These are phyloP conservation scores for Incumbomyces lentus DNA, from an alignment of 2,329 filamentous ascomycete genomes.

Conservation along the genomic window DNA sequence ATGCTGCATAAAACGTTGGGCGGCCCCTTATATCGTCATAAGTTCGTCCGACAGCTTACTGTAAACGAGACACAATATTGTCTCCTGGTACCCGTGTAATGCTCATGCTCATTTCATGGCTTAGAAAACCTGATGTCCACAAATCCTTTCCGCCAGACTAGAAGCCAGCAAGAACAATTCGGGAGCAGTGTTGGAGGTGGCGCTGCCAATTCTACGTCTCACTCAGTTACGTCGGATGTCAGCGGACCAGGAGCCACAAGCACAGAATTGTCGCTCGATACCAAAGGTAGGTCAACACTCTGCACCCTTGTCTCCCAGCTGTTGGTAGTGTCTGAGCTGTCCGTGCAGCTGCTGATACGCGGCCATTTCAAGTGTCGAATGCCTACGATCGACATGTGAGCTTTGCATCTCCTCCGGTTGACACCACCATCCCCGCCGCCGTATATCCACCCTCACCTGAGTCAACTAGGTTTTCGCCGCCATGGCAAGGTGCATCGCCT, in stretches of 20 bases:
- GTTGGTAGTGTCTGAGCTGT: background rate
- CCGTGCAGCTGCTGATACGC: background rate
- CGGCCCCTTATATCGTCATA: too few species aligned
- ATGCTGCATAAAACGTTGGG: too few species aligned
- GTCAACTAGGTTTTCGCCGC: slow-evolving; percentile 14
- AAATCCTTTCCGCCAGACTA: slow-evolving; percentile 41
- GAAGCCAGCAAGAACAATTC: slow-evolving; percentile 26
- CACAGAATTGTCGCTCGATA: slow-evolving; percentile 15
- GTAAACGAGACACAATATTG: background rate
- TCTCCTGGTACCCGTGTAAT: background rate
- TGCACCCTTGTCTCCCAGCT: background rate
- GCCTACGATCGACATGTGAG: slow-evolving; percentile 6
- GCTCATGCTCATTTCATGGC: slow-evolving; percentile 7
- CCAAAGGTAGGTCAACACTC: slow-evolving; percentile 13
- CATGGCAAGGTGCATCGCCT: slow-evolving; percentile 7
- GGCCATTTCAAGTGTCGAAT: background rate
- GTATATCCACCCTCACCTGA: slow-evolving; percentile 20
- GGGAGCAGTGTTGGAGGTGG: slow-evolving; percentile 19
- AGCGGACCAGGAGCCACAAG: slow-evolving; percentile 12
- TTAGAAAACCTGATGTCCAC: slow-evolving; percentile 22
- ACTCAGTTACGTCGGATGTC: slow-evolving; percentile 12
- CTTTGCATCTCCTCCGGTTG: slow-evolving; percentile 7
- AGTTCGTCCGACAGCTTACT: background rate
- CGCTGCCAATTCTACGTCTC: slow-evolving; percentile 10
- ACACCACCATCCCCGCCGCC: slow-evolving; percentile 18